Evolutionary conservation across 345 rosid genomes (phyloP), one percentile per base, ranked within the genome.

Genomic region (Raphanus sativus): DNA sequence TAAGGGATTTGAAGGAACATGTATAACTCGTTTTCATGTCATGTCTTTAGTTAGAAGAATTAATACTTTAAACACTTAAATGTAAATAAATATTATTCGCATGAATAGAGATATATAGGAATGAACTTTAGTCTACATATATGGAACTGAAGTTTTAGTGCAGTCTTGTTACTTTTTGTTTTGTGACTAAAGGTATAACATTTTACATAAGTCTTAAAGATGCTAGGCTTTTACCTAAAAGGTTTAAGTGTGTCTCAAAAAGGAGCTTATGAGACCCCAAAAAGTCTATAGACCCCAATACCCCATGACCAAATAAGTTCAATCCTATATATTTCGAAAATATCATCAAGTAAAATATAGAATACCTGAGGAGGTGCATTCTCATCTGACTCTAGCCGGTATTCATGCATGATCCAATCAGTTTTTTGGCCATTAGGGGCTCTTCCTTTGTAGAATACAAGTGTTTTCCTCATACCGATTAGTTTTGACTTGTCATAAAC

Each of bases 381-480:
- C 58, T 92, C 95, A 50, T 95, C 94, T 5, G 96, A 88, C 80
- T 95, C 99, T 67, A 95, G 93, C 62, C 99, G 70, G 64, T 95
- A 95, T 65, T 95, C 99, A 70, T 95, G 99, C 99, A 95, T 92
- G 79, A 95, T 95, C 99, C 99, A 95, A 45, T 95, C 98, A 10
- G 84, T 77, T 86, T 95, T 95, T 76, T 90, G 99, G 2, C 99
- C 99, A 85, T 92, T 92, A 1, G 99, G 99, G 10, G 99, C 99
- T 89, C 99, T 85, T 78, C 99, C 99, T 86, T 87, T 87, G 86
- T 95, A 95, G 88, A 95, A 95, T 0, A 95, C 99, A 34, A 95
- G 95, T 42, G 99, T 95, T 84, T 95, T 95, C 75, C 99, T 87
- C 99, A 95, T 92, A 8, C 99, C 99, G 13, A 95, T 90, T 58